phyloP scores from a whole-genome alignment of 345 rosid genomes.

The Aurinia saxatilis region DNA sequence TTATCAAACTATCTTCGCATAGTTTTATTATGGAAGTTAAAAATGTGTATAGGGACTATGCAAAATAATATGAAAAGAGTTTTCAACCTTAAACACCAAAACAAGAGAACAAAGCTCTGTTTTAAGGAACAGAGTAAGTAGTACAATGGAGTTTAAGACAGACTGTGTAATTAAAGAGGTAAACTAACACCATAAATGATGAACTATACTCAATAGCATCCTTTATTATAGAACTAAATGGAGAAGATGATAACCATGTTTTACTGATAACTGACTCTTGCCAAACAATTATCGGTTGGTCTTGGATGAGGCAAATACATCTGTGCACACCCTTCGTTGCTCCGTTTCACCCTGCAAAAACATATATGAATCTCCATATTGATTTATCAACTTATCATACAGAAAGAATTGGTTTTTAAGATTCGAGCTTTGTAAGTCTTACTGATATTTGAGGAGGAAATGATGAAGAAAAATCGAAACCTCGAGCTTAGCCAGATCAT shows the following conservation, averaged over 20 bases:
- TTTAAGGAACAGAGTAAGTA: conserved; percentile 17
- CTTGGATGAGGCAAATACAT: conserved; percentile 28
- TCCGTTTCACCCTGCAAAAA: conserved; percentile 22
- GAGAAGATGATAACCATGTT: neutral
- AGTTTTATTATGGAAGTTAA: too few relatives aligned
- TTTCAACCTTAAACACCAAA: neutral
- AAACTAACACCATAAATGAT: neutral
- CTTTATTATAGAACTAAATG: neutral
- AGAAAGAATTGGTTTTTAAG: neutral
- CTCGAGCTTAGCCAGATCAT: conserved; percentile 48
- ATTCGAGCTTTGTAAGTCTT: neutral
- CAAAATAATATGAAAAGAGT: too few relatives aligned
- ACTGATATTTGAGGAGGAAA: conserved; percentile 43
- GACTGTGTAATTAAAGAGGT: neutral
- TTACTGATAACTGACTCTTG: conserved; percentile 25
- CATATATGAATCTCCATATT: neutral
- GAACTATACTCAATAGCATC: neutral
- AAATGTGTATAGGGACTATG: too few relatives aligned
- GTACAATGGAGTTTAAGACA: neutral
- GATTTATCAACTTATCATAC: neutral
- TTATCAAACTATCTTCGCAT: too few relatives aligned
- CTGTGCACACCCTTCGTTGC: conserved; percentile 24
- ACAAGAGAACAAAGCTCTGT: neutral
- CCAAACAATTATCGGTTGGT: conserved; percentile 36
- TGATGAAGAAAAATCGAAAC: conserved; percentile 41